Evolutionary conservation across 2,329 filamentous ascomycete species (phyloP).

Genomic region (Thielaviopsis ethacetica): DNA sequence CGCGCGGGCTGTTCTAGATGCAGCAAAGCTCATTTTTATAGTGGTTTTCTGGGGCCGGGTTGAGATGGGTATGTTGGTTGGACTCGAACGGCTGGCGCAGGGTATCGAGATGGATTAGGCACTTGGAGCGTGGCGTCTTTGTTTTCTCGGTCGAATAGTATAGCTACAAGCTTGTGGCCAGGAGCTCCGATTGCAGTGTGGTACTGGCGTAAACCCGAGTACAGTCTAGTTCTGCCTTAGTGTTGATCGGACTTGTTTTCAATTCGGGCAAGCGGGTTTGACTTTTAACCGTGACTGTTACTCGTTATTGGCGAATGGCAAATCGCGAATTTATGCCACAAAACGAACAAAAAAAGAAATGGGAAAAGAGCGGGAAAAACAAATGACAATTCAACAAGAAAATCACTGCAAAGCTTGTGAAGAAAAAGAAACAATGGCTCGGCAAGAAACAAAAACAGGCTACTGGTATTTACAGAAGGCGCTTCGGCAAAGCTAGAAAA

Average conservation of each 20-base stretch:
- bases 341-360: not conserved
- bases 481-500: not conserved
- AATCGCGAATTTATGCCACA: not conserved
- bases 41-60: not conserved
- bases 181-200: not conserved
- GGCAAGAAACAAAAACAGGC: not conserved
- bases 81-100: too few species aligned
- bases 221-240: not conserved
- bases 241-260: not conserved
- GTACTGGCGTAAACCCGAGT: too few species aligned
- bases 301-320: not conserved
- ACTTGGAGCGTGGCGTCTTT: not conserved
- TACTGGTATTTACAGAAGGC: not conserved
- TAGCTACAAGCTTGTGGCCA: not conserved
- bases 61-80: not conserved
- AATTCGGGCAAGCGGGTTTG: not conserved
- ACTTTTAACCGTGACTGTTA: not conserved
- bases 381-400: not conserved
- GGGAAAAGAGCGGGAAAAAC: not conserved
- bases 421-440: not conserved
- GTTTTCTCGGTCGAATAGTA: too few species aligned
- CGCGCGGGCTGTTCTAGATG: constrained; percentile 8
- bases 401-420: not conserved
- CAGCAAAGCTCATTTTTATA: constrained; percentile 6
- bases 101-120: not conserved